These are phyloP conservation scores for Saccharomycopsis guyanensis DNA, from an alignment of 805 yeast genomes.

Conservation along the genomic window DNA sequence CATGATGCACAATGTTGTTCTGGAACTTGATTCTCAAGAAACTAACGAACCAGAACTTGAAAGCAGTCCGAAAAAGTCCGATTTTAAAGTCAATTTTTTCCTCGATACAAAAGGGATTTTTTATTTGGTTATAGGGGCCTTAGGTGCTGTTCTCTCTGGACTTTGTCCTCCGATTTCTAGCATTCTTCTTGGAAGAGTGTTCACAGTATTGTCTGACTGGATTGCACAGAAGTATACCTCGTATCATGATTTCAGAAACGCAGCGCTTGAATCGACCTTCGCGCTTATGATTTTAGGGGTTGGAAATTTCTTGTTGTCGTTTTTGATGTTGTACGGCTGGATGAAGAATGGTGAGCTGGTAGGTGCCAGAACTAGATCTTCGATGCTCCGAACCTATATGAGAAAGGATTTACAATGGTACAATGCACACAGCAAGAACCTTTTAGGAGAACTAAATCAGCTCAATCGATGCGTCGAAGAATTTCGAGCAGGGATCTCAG, in stretches of 20 bases:
- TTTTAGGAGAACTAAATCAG: constrained; percentile 60
- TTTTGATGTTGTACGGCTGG: constrained; percentile 57
- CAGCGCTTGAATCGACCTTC: background rate
- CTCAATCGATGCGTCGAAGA: constrained; percentile 71
- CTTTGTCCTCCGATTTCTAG: constrained; percentile 54
- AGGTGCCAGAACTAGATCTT: constrained; percentile 46
- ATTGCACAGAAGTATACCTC: constrained; percentile 25
- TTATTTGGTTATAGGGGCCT: constrained; percentile 26
- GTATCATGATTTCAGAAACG: constrained; percentile 24
- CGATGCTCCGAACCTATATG: constrained; percentile 39
- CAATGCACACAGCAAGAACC: constrained; percentile 41
- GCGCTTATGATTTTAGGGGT: constrained; percentile 40
- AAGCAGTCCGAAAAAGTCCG: too few species aligned
- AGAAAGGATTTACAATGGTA: constrained; percentile 50
- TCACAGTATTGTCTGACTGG: constrained; percentile 35
- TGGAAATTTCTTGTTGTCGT: constrained; percentile 36
- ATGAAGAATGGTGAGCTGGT: constrained; percentile 66
- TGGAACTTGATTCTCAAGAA: too few species aligned
- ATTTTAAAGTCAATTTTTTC: too few species aligned
- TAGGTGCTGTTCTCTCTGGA: constrained; percentile 44
- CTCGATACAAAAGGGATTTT: too few species aligned
- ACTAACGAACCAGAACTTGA: too few species aligned
- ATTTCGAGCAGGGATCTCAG: constrained; percentile 57
- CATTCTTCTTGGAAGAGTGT: constrained; percentile 58
- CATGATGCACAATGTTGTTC: too few species aligned